Conservation (phyloP, 2,329 filamentous ascomycete species). For the Verticillium dahliae region DNA sequence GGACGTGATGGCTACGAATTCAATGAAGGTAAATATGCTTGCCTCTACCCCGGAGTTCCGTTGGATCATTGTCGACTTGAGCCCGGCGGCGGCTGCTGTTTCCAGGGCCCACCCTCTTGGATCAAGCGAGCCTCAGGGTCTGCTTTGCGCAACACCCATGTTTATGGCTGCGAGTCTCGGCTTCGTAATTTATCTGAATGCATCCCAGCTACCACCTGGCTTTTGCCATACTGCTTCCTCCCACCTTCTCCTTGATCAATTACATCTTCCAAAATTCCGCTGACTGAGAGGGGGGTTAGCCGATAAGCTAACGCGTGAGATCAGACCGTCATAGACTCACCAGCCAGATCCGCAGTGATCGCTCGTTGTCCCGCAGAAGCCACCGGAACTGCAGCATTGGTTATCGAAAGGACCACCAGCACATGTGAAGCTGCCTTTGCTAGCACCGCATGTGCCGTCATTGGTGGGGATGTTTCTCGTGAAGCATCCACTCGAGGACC, state of each 20-base stretch:
- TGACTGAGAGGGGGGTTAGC: not conserved
- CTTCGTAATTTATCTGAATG: too few relatives aligned
- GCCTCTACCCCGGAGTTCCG: too few relatives aligned
- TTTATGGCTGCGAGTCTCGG: too few relatives aligned
- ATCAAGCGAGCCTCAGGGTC: too few relatives aligned
- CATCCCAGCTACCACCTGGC: too few relatives aligned
- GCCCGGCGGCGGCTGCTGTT: too few relatives aligned
- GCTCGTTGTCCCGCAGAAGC: conserved; percentile 11
- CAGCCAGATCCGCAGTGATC: conserved; percentile 7
- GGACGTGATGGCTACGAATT: too few relatives aligned
- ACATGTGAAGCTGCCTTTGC: conserved; percentile 2
- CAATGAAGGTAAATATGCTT: too few relatives aligned
- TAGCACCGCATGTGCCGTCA: conserved; percentile 7
- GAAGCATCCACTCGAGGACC: not conserved
- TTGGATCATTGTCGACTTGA: too few relatives aligned
- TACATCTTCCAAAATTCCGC: not conserved
- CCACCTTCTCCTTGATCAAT: not conserved
- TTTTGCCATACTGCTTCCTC: not conserved
- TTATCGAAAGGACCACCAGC: conserved; percentile 5
- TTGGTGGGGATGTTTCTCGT: conserved; percentile 3
- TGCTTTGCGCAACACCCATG: too few relatives aligned
- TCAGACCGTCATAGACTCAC: not conserved
- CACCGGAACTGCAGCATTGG: conserved; percentile 12
- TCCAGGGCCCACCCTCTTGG: too few relatives aligned
- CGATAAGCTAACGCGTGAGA: not conserved